Conservation (phyloP, 2,329 filamentous ascomycete species). For the Aureobasidium sp. region DNA sequence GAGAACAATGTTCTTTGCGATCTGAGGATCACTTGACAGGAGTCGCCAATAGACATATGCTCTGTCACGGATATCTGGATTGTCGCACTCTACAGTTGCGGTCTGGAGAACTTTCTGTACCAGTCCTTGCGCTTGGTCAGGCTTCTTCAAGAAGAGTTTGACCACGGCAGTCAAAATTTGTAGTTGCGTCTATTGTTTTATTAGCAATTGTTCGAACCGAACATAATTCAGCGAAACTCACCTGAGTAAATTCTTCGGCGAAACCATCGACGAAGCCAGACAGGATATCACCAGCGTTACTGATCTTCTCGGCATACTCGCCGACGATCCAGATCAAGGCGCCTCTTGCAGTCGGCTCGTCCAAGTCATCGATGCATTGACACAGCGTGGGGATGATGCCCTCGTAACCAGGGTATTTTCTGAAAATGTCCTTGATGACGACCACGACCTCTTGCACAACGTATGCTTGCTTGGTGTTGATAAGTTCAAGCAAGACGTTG, state of each 20-base stretch:
- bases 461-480: constrained; percentile 97
- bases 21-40: constrained; percentile 80
- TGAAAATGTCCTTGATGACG: constrained; percentile 98
- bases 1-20: constrained; percentile 88
- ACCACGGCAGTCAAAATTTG: constrained; percentile 96
- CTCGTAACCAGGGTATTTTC: constrained; percentile 96
- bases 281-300: constrained; percentile 92
- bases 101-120: constrained; percentile 92
- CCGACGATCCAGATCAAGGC: constrained; percentile 98
- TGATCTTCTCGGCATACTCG: constrained; percentile 98
- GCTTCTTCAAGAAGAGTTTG: constrained; percentile 96
- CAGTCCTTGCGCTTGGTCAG: constrained; percentile 79
- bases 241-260: constrained; percentile 92
- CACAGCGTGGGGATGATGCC: constrained; percentile 95
- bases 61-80: constrained; percentile 92
- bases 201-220: constrained; percentile 26
- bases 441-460: constrained; percentile 97
- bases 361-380: constrained; percentile 92
- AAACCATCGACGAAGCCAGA: constrained; percentile 88
- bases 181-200: constrained; percentile 67
- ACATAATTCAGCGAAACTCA: constrained; percentile 35
- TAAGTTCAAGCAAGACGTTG: constrained; percentile 84
- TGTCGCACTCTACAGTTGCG: constrained; percentile 91
- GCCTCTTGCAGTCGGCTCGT: constrained; percentile 85
- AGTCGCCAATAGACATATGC: constrained; percentile 98